These are phyloP conservation scores for Ceriops decandra DNA, from an alignment of 345 rosid genomes.

Conservation along the genomic window DNA sequence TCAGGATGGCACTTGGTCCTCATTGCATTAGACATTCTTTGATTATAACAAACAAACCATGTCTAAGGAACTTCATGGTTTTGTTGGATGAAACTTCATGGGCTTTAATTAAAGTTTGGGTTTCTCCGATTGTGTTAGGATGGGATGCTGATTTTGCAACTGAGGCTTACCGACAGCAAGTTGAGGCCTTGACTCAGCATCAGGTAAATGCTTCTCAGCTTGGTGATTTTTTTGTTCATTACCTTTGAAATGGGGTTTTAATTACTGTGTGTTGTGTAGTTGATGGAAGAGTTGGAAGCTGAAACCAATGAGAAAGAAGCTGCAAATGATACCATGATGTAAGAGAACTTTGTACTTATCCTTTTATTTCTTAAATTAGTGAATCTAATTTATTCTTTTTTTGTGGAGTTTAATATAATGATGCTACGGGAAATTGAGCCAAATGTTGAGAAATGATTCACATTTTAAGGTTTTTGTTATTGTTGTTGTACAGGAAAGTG, in stretches of 20 bases:
- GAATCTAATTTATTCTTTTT: constrained; percentile 11
- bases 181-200: constrained; percentile 86
- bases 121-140: constrained; percentile 35
- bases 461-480: no score
- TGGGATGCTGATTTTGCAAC: constrained; percentile 99
- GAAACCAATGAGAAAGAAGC: constrained; percentile 85
- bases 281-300: constrained; percentile 88
- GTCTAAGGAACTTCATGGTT: neutral
- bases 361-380: constrained; percentile 9
- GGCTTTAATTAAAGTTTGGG: neutral
- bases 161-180: constrained; percentile 98
- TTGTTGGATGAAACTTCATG: neutral
- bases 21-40: neutral
- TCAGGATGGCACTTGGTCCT: no score
- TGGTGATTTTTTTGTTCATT: constrained; percentile 8
- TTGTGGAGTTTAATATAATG: neutral
- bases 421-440: neutral
- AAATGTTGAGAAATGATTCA: no score
- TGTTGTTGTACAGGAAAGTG: neutral
- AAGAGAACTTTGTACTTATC: constrained; percentile 40
- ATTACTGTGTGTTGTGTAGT: constrained; percentile 35
- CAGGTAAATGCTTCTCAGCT: constrained; percentile 49
- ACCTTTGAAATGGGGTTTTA: neutral
- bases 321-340: constrained; percentile 55
- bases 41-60: neutral